A percentile compares a stretch with the other conserved stretches of the same genome.
Conservation (phyloP, 805 yeast species). For the Saccharomycopsis synnaedendra region DNA sequence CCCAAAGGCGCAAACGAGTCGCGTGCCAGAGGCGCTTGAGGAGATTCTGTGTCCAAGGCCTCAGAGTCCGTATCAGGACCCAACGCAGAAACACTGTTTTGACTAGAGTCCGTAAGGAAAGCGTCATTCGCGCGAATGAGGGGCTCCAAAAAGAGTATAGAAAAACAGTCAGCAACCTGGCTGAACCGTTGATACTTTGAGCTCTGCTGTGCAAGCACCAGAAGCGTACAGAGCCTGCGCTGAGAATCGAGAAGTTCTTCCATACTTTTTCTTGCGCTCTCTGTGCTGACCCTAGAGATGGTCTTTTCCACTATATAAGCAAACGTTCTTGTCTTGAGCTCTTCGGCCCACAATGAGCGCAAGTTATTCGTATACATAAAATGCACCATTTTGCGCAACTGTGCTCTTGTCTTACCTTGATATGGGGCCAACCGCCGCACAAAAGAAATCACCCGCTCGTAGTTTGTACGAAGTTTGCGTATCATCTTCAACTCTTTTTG, state of each 20-base stretch:
- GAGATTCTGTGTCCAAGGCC: neutral
- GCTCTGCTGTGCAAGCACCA: neutral
- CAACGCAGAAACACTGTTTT: neutral
- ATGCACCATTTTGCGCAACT: conserved; percentile 2
- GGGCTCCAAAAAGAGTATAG: neutral
- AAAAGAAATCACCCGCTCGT: conserved; percentile 4
- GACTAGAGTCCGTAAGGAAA: neutral
- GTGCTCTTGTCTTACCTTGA: conserved; percentile 1
- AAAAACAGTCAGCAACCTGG: conserved; percentile 1
- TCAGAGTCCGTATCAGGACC: neutral
- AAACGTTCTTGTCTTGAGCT: conserved; percentile 4
- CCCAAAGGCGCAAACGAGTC: neutral
- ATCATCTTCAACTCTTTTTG: conserved; percentile 7
- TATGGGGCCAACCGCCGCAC: conserved; percentile 9
- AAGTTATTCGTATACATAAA: conserved; percentile 6
- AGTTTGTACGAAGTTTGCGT: conserved; percentile 3
- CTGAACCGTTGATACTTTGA: neutral
- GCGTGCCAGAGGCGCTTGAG: neutral
- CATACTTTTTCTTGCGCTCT: neutral
- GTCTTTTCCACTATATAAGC: conserved; percentile 2
- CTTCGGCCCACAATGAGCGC: conserved; percentile 13
- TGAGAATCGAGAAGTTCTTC: neutral
- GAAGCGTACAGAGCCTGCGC: conserved; percentile 1
- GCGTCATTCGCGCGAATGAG: neutral
- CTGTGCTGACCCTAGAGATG: neutral